Base-by-base conservation (phyloP, 2,329 filamentous ascomycete species). In the Ascochyta clinopodiicola region DNA sequence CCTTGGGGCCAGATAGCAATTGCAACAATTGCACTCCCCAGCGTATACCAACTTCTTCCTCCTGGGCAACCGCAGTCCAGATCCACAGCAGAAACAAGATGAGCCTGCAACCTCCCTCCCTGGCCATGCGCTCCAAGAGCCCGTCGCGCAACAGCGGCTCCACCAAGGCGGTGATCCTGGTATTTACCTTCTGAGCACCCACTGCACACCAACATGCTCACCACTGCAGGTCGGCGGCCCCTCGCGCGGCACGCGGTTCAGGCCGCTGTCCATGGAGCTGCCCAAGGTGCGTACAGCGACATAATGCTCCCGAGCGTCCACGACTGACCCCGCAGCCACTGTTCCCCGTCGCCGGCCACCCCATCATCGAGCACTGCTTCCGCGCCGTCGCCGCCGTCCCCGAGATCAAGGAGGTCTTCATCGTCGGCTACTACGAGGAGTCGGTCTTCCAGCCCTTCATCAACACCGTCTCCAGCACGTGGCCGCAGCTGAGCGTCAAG, bases 381-480 rank as follows among this genome's bases (percentile, higher is more conserved):
- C 90, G 89, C 71, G 92, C 95, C 71, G 86, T 98, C 72, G 88
- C 91, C 64, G 96, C 93, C 77, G 91, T 98, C 57, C 89, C 91
- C 70, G 89, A 91, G 72, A 91, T 99, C 78, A 91, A 92, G 74
- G 95, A 99, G 79, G 94, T 99, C 69, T 93, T 95, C 82, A 88
- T 99, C 72, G 96, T 99, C 73, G 95, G 95, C 73, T 99, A 99
- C 86, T 99, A 98, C 78, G 95, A 99, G 76, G 95, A 98, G 81
- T 85, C 87, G 39, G 91, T 98, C 70, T 97, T 98, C 85, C 90
- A 92, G 72, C 93, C 97, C 79, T 98, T 98, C 81, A 96, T 98
- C 82, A 96, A 96, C 79, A 90, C 96, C 75, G 87, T 92, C 58
- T 83, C 87, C 58, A 86, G 86, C 76, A 89, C 91, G 75, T 96